Evolutionary conservation across 2,329 filamentous ascomycete genomes (phyloP).

Genomic region (Fusarium chuoi): DNA sequence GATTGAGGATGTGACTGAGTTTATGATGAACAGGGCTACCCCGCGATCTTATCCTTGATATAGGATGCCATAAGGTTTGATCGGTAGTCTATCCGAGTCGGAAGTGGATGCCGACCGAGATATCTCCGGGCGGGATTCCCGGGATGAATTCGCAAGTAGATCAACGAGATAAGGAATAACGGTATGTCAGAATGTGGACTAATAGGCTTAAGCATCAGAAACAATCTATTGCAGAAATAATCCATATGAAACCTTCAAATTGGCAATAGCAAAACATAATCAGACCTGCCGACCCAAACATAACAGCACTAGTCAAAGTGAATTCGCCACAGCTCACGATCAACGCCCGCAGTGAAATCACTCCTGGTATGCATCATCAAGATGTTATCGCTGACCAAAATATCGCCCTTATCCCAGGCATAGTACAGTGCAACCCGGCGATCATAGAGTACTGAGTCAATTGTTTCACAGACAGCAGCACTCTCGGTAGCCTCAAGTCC

Average conservation of each 20-base stretch:
- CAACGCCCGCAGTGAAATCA: slow-evolving; percentile 55
- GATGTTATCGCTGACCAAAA: slow-evolving; percentile 64
- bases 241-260: background rate
- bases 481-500: slow-evolving; percentile 46
- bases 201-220: too few relatives aligned
- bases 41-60: background rate
- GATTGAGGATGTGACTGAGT: accelerated
- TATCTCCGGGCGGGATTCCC: background rate
- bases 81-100: slow-evolving; percentile 25
- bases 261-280: background rate
- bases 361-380: slow-evolving; percentile 61
- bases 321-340: slow-evolving; percentile 62
- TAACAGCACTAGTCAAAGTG: slow-evolving; percentile 53
- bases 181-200: too few relatives aligned
- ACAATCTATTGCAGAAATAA: background rate
- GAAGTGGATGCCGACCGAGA: slow-evolving; percentile 1
- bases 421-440: slow-evolving; percentile 61
- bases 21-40: background rate
- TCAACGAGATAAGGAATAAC: background rate
- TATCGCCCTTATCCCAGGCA: slow-evolving; percentile 64
- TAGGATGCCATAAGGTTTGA: background rate
- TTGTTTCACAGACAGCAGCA: slow-evolving; percentile 49
- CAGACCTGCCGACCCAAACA: background rate
- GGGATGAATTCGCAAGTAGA: background rate
- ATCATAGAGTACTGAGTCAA: slow-evolving; percentile 60